These are phyloP conservation scores for Plantago major DNA, from an alignment of 257 asterid species.

Conservation along the genomic window DNA sequence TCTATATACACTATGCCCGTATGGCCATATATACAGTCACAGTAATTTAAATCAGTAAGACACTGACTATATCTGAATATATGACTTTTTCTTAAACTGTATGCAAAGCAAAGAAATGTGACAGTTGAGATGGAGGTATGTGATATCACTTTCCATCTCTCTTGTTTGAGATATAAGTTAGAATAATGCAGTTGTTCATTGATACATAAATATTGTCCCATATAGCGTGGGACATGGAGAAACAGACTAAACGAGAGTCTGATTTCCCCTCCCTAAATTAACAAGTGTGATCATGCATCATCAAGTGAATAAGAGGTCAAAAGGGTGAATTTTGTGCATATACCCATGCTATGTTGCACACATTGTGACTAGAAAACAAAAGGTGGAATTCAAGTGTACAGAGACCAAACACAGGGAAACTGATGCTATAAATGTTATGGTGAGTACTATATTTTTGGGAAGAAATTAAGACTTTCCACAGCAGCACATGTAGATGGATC, in stretches of 20 bases:
- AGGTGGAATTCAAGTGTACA: background rate
- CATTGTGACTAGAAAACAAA: slow-evolving; percentile 9
- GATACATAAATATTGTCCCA: slow-evolving; percentile 16
- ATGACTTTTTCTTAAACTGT: no score
- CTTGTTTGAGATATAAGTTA: no score
- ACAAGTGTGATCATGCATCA: no score
- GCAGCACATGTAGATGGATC: slow-evolving; percentile 2
- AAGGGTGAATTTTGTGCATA: slow-evolving; percentile 17
- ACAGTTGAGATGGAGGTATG: no score
- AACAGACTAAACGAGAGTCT: slow-evolving; percentile 11
- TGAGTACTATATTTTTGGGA: slow-evolving; percentile 15
- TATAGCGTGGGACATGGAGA: slow-evolving; percentile 24
- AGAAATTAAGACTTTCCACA: slow-evolving; percentile 7
- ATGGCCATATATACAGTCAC: no score
- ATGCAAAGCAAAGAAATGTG: no score
- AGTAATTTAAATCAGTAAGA: no score
- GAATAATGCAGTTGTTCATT: no score
- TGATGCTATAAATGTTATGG: background rate
- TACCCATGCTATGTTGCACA: slow-evolving; percentile 27
- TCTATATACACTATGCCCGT: no score
- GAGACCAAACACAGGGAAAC: background rate
- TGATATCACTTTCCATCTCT: no score
- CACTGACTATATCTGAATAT: no score
- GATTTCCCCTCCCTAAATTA: background rate
- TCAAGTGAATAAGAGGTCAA: slow-evolving; percentile 23